Conservation (phyloP, 1,284 basidiomycete genomes). For the Cryptococcus depauperatus region DNA sequence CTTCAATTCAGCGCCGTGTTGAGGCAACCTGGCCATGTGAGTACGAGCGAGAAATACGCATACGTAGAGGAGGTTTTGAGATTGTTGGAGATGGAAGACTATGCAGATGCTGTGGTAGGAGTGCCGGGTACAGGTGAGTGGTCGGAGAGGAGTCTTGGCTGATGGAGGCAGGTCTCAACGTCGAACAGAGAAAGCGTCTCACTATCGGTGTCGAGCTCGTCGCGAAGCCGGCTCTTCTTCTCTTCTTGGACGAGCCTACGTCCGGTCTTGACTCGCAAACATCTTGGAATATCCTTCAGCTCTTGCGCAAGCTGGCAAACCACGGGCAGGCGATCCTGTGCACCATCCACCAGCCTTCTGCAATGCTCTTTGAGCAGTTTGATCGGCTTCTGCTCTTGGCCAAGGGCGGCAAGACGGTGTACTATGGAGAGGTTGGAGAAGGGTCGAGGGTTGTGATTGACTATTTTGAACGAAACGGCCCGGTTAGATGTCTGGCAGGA, state of each 20-base stretch:
- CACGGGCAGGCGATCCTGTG: slow-evolving; percentile 64
- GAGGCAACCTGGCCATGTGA: slow-evolving; percentile 61
- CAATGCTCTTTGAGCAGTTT: slow-evolving; percentile 56
- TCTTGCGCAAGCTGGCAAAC: slow-evolving; percentile 72
- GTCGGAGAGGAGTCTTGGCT: too few species aligned
- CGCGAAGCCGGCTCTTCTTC: slow-evolving; percentile 57
- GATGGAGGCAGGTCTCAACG: slow-evolving; percentile 48
- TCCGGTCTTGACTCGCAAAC: slow-evolving; percentile 81
- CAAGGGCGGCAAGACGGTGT: slow-evolving; percentile 50
- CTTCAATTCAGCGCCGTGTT: slow-evolving; percentile 71
- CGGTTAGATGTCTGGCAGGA: slow-evolving; percentile 30
- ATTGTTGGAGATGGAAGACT: slow-evolving; percentile 64
- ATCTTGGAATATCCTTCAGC: slow-evolving; percentile 73
- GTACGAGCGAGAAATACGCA: slow-evolving; percentile 63
- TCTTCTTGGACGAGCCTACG: slow-evolving; percentile 66
- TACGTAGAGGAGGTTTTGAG: slow-evolving; percentile 71
- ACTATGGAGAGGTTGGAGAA: slow-evolving; percentile 51
- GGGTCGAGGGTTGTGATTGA: slow-evolving; percentile 48
- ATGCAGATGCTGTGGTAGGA: slow-evolving; percentile 67
- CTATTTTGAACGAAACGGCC: slow-evolving; percentile 50
- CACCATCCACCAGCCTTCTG: slow-evolving; percentile 61
- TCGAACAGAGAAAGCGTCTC: slow-evolving; percentile 68
- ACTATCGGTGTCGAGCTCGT: slow-evolving; percentile 68
- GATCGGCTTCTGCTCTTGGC: slow-evolving; percentile 49
- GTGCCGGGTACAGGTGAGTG: slow-evolving; percentile 51